Evolutionary conservation across 1,284 basidiomycete genomes (phyloP).

Genomic region (Sporisorium sorghi): DNA sequence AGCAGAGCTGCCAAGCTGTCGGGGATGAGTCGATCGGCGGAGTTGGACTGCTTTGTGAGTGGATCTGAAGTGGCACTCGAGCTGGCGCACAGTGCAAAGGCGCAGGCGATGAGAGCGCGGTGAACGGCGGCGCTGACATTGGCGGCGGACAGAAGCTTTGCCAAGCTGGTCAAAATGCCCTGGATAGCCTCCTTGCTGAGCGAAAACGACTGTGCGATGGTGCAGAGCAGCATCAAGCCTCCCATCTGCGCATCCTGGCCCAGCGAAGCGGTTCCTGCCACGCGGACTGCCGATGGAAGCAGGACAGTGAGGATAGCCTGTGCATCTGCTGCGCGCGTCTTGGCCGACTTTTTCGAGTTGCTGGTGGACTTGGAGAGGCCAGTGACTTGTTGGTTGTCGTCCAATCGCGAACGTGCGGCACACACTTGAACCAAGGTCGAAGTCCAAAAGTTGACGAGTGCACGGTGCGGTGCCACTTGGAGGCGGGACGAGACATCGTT

Average conservation of each 20-base stretch:
- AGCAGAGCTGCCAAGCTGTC: slow-evolving; percentile 42
- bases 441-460: slow-evolving; percentile 85
- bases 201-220: slow-evolving; percentile 56
- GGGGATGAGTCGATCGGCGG: slow-evolving; percentile 41
- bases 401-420: slow-evolving; percentile 44
- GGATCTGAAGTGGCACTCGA: slow-evolving; percentile 31
- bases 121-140: slow-evolving; percentile 24
- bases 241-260: slow-evolving; percentile 57
- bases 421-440: slow-evolving; percentile 82
- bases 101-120: slow-evolving; percentile 51
- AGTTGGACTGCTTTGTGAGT: slow-evolving; percentile 22
- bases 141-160: slow-evolving; percentile 34
- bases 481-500: slow-evolving; percentile 71
- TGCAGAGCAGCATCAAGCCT: slow-evolving; percentile 62
- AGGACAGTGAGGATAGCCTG: slow-evolving; percentile 66
- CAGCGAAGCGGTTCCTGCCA: slow-evolving; percentile 32
- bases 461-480: slow-evolving; percentile 76
- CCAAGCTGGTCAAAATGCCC: slow-evolving; percentile 46
- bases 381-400: slow-evolving; percentile 70
- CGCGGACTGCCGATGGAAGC: slow-evolving; percentile 66
- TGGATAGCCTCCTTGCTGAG: slow-evolving; percentile 59
- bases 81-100: slow-evolving; percentile 55
- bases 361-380: slow-evolving; percentile 51
- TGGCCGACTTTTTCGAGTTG: slow-evolving; percentile 49
- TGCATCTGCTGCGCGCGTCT: slow-evolving; percentile 47